These are phyloP conservation scores for Priceomyces haplophilus DNA, from an alignment of 805 yeast genomes.

Conservation along the genomic window DNA sequence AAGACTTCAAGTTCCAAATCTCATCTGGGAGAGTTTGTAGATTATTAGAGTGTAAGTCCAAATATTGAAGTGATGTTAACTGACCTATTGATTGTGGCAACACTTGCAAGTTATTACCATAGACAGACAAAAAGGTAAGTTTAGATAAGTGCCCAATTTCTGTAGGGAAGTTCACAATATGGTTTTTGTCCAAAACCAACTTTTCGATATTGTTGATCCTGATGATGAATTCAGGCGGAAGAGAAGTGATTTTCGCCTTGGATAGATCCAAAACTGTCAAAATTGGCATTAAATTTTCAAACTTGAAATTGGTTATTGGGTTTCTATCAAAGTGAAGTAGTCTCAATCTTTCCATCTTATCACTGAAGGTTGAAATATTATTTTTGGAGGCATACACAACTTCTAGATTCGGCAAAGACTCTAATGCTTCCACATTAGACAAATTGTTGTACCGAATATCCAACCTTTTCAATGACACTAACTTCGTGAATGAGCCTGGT, in stretches of 20 bases:
- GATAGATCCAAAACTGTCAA: constrained; percentile 73
- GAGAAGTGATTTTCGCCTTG: constrained; percentile 75
- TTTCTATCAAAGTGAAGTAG: constrained; percentile 74
- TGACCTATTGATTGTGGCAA: constrained; percentile 66
- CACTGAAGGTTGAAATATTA: constrained; percentile 66
- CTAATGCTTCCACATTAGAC: constrained; percentile 53
- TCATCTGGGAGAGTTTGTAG: constrained; percentile 65
- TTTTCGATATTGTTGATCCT: constrained; percentile 67
- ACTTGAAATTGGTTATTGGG: constrained; percentile 71
- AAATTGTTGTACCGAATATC: constrained; percentile 74
- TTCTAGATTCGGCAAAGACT: constrained; percentile 59
- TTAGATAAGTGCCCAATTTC: constrained; percentile 58
- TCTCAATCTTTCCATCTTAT: constrained; percentile 58
- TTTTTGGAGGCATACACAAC: constrained; percentile 75
- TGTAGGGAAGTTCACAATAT: constrained; percentile 70
- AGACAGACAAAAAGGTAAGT: constrained; percentile 65
- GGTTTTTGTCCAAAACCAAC: constrained; percentile 76
- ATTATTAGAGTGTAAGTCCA: constrained; percentile 85
- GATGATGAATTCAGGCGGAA: constrained; percentile 62
- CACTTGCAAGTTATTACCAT: constrained; percentile 68
- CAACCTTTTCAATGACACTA: constrained; percentile 60
- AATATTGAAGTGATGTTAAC: constrained; percentile 54
- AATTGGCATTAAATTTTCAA: constrained; percentile 51
- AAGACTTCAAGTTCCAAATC: constrained; percentile 59
- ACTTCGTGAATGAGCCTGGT: constrained; percentile 51